Evolutionary conservation across 2,329 filamentous ascomycete genomes (phyloP).

Genomic region (Madurella mycetomatis): DNA sequence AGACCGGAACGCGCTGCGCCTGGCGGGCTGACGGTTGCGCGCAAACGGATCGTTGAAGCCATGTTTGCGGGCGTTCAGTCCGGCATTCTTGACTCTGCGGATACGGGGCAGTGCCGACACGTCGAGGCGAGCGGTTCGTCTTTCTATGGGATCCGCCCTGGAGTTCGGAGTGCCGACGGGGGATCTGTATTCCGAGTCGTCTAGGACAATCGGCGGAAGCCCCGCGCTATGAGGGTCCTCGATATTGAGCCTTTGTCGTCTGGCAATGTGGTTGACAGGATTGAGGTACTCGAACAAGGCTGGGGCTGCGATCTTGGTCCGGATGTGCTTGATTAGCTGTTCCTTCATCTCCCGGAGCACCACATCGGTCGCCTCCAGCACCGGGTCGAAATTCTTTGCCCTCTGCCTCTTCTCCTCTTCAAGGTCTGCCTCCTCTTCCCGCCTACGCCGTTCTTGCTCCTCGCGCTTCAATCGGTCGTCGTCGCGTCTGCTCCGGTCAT

Average conservation of each 20-base stretch:
- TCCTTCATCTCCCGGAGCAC: constrained; percentile 77
- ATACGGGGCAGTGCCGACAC: constrained; percentile 69
- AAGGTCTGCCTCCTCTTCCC: constrained; percentile 74
- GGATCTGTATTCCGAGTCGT: constrained; percentile 59
- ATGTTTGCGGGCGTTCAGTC: constrained; percentile 54
- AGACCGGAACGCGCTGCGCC: constrained; percentile 64
- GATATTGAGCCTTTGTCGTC: constrained; percentile 74
- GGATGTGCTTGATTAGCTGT: constrained; percentile 84
- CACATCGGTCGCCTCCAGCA: constrained; percentile 73
- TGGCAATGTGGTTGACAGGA: constrained; percentile 73
- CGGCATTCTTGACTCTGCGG: constrained; percentile 59
- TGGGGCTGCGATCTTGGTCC: constrained; percentile 78
- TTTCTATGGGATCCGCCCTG: constrained; percentile 57
- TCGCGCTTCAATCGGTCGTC: constrained; percentile 48
- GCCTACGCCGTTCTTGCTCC: constrained; percentile 60
- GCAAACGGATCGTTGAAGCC: constrained; percentile 66
- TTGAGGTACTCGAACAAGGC: constrained; percentile 77
- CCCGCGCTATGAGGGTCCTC: constrained; percentile 60
- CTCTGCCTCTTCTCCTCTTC: constrained; percentile 88
- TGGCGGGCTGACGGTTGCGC: constrained; percentile 55
- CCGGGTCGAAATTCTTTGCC: constrained; percentile 86
- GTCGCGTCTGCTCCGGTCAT: constrained; percentile 14
- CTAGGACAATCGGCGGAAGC: constrained; percentile 48
- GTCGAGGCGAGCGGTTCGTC: constrained; percentile 53
- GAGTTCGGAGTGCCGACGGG: constrained; percentile 63